These are phyloP conservation scores for Malania oleifera DNA, from an alignment of 164 flowering plant genomes.

Conservation along the genomic window DNA sequence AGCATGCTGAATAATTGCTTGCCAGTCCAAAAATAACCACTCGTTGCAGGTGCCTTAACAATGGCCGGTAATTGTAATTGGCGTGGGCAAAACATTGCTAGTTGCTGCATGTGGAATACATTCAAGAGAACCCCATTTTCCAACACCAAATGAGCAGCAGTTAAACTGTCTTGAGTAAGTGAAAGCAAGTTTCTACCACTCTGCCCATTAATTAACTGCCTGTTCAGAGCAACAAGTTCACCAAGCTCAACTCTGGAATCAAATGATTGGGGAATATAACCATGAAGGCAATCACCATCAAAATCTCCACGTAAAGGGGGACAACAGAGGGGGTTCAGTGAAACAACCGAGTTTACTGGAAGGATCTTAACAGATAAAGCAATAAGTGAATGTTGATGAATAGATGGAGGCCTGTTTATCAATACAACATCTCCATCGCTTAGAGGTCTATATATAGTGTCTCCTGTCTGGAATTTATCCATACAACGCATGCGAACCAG, in stretches of 20 bases:
- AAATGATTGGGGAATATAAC: slow-evolving; percentile 79
- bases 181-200: slow-evolving; percentile 74
- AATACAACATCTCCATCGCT: slow-evolving; percentile 72
- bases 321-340: slow-evolving; percentile 82
- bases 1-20: slow-evolving; percentile 73
- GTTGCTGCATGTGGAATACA: slow-evolving; percentile 62
- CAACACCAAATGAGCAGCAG: slow-evolving; percentile 58
- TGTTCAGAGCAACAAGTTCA: slow-evolving; percentile 68
- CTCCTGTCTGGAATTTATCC: slow-evolving; percentile 47
- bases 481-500: slow-evolving; percentile 20
- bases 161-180: slow-evolving; percentile 76
- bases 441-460: slow-evolving; percentile 50
- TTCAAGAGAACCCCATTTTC: slow-evolving; percentile 43
- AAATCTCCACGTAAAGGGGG: slow-evolving; percentile 88
- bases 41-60: slow-evolving; percentile 32
- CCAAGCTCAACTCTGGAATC: slow-evolving; percentile 65
- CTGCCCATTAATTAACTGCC: slow-evolving; percentile 65
- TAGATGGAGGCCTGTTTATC: slow-evolving; percentile 89
- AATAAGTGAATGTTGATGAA: slow-evolving; percentile 82
- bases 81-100: slow-evolving; percentile 55
- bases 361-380: slow-evolving; percentile 67
- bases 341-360: slow-evolving; percentile 51
- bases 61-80: slow-evolving; percentile 40
- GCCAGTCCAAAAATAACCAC: slow-evolving; percentile 58
- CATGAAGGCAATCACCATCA: slow-evolving; percentile 95